phyloP scores from a whole-genome alignment of 1,284 basidiomycete species.

The Leccinum fallax region DNA sequence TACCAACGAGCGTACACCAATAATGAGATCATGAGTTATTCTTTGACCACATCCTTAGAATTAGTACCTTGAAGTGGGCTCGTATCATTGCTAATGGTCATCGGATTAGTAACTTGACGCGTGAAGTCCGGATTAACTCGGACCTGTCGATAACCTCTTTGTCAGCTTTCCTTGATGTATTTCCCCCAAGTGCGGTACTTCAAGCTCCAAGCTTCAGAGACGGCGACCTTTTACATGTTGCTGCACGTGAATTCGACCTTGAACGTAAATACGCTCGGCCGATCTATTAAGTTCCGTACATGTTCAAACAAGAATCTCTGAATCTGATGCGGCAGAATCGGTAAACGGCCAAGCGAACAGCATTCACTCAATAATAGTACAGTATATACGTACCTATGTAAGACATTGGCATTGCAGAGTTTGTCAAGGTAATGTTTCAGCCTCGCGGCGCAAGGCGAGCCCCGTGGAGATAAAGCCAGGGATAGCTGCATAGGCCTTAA shows the following conservation, averaged over 20 bases:
- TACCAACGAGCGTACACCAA: neutral
- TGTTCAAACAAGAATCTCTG: neutral
- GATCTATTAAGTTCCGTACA: neutral
- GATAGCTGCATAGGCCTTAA: neutral
- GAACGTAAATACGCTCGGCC: neutral
- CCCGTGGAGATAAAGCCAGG: neutral
- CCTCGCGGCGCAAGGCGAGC: conserved; percentile 3
- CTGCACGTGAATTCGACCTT: neutral
- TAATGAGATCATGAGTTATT: neutral
- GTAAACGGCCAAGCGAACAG: neutral
- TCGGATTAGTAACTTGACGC: neutral
- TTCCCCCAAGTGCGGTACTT: neutral
- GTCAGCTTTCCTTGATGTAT: neutral
- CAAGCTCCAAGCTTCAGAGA: too few relatives aligned
- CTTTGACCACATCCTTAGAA: neutral
- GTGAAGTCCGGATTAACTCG: neutral
- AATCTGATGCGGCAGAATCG: neutral
- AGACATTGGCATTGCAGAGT: neutral
- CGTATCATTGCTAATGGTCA: neutral
- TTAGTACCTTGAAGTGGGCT: neutral
- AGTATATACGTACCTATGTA: neutral
- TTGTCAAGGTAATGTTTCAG: conserved; percentile 15
- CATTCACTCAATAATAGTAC: neutral
- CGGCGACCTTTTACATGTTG: neutral
- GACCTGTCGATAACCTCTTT: neutral